These are phyloP conservation scores for Apiotrichum mycotoxinovorans DNA, from an alignment of 1,284 basidiomycete species.

Conservation along the genomic window DNA sequence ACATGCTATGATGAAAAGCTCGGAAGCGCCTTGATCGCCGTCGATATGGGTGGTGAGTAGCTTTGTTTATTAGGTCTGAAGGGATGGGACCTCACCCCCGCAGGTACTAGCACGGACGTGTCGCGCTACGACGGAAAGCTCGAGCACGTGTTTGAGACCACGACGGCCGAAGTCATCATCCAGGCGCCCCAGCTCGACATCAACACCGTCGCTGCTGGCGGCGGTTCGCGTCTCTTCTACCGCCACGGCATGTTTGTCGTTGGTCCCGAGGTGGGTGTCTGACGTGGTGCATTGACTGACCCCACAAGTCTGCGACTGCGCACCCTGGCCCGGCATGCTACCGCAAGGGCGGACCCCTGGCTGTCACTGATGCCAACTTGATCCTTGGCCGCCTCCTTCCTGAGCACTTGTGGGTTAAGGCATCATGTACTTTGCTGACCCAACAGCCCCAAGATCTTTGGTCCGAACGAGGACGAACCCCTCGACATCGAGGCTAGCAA, in stretches of 20 bases:
- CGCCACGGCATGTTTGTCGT: constrained; percentile 36
- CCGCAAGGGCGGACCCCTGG: constrained; percentile 43
- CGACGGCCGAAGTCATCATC: constrained; percentile 70
- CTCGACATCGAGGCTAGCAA: constrained; percentile 50
- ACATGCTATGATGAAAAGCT: constrained; percentile 38
- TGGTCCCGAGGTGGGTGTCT: constrained; percentile 17
- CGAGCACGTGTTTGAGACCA: constrained; percentile 57
- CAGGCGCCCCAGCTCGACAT: constrained; percentile 65
- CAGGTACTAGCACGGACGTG: constrained; percentile 63
- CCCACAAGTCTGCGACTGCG: constrained; percentile 54
- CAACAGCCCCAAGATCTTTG: constrained; percentile 46
- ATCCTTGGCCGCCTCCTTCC: constrained; percentile 43
- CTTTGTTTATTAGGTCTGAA: not conserved
- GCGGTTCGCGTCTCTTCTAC: constrained; percentile 43
- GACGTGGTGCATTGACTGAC: no score
- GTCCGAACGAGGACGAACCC: constrained; percentile 53
- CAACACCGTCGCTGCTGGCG: constrained; percentile 46
- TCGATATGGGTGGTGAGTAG: constrained; percentile 58
- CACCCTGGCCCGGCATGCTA: constrained; percentile 35
- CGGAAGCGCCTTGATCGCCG: constrained; percentile 38
- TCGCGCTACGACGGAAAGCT: constrained; percentile 43
- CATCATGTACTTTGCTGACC: not conserved
- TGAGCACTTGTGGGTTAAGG: constrained; percentile 56
- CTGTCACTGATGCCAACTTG: constrained; percentile 48
- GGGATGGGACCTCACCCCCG: not conserved